Base-by-base conservation (phyloP, 1,139 yeast genomes). In the Yamadazyma kanchanaburiensis region DNA sequence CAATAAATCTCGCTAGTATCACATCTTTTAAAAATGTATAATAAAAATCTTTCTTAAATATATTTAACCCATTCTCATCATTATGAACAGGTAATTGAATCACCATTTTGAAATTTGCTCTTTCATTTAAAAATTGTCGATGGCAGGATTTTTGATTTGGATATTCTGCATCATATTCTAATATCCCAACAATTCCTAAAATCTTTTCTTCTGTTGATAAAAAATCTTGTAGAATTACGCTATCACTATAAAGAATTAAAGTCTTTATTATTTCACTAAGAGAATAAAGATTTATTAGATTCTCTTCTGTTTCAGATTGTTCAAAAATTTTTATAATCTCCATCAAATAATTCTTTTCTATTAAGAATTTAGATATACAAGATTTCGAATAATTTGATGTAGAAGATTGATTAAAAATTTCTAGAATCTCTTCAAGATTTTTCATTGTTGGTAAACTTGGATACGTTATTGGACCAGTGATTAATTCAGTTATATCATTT, bases 111-210 rank as follows among this genome's bases (percentile, higher is more conserved):
- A 85, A 82, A 22, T 64, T 70, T 8, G 81, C 63, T 31, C 77
- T 75, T 31, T 77, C 72, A 4, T 58, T 51, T 20, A 87, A 56
- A 47, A 75, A 80, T 12, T 73, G 76, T 27, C 96, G 64, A 57
- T 86, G 87, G 43, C 84, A 80, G 2, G 96, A 87, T 54, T 86
- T 88, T 40, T 71, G 67, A 14, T 68, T 68, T 0, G 96, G 95
- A 46, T 72, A 85, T 34, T 84, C 94, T 0, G 94, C 84, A 51
- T 89, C 96, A 54, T 89, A 91, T 53, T 91, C 98, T 28, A 91
- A 59, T n/a, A 87, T 82, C 0, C 95, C 95, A 7, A 82, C 73
- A 5, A 85, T 60, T 1, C 85, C 84, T 44, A 70, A 48, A 21
- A 86, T 69, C 33, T 73, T 65, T 3, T 70, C 72, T 41, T 83